A percentile compares a stretch with the other conserved stretches of the same genome.
phyloP scores from a whole-genome alignment of 2,329 filamentous ascomycete genomes.

The Gyromitra esculenta region DNA sequence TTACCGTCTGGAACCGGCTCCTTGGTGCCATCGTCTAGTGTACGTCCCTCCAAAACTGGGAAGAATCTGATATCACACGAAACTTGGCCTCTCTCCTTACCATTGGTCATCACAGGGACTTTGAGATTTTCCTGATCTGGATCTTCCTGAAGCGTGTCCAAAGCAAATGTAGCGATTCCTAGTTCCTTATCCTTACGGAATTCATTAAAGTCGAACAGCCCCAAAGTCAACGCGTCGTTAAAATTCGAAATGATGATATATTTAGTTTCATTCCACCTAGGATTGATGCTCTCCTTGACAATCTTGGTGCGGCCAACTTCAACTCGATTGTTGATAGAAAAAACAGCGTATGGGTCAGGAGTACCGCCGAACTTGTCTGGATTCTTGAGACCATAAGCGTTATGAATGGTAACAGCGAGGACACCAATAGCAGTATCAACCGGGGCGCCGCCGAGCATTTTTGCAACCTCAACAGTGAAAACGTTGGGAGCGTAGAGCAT shows the following conservation, averaged over 20 bases:
- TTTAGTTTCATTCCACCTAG: conserved; percentile 95
- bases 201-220: conserved; percentile 92
- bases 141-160: conserved; percentile 82
- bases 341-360: conserved; percentile 85
- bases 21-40: conserved; percentile 77
- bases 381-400: conserved; percentile 92
- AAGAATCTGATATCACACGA: conserved; percentile 91
- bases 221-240: conserved; percentile 84
- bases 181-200: conserved; percentile 96
- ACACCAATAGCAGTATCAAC: conserved; percentile 97
- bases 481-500: conserved; percentile 99
- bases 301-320: conserved; percentile 90
- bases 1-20: conserved; percentile 87
- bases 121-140: conserved; percentile 83
- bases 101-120: conserved; percentile 83
- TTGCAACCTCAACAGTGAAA: conserved; percentile 97
- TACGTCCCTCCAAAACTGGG: conserved; percentile 80
- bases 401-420: conserved; percentile 87
- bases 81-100: conserved; percentile 82
- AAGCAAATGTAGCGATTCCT: conserved; percentile 81
- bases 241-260: conserved; percentile 94
- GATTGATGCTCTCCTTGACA: conserved; percentile 82
- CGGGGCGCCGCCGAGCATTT: conserved; percentile 93
- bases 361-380: conserved; percentile 91
- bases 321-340: conserved; percentile 84